Base-by-base conservation (phyloP, 176 grass and related monocot species). In the Ampelocalamus luodianensis region DNA sequence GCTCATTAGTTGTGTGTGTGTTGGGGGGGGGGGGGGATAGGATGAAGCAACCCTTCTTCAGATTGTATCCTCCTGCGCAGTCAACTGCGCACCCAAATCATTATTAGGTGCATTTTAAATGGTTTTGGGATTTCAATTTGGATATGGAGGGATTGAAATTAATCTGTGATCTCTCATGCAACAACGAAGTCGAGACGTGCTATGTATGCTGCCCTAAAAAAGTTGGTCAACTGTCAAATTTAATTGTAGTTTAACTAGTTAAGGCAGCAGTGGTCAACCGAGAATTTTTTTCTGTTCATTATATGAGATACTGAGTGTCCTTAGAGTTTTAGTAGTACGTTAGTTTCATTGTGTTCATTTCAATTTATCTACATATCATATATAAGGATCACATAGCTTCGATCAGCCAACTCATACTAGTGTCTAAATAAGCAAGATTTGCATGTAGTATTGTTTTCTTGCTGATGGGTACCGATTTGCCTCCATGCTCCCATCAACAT, bases 1-100 rank as follows among this genome's bases (percentile, higher is more conserved):
- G 72, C 55, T 76, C 60, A 84, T 84, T 54, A 3, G 5, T 12
- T n/a, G n/a, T n/a, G n/a, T n/a, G n/a, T n/a, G n/a, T n/a, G n/a
- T 26, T 7, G n/a, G 59, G 18, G n/a, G n/a, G 59, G 18, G 10
- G 15, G 12, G 65, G 53, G 17, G 27, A 40, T 27, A 53, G 17
- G 27, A 40, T 27, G 72, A 75, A 40, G 71, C 51, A 54, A 20
- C 5, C 51, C 17, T 20, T 54, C 6, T 20, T 20, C 51, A 18
- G 56, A 23, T 60, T 60, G 56, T 23, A 24, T 24, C 14, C 48
- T 50, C 48, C 48, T 50, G 48, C 54, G 9, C 53, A n/a, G 20
- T 3, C 54, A 58, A n/a, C 20, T n/a, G 54, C 55, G 23, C 56
- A 59, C 22, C 56, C 56, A 59, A 10, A 59, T 59, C 9, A 59